Conservation (phyloP, 345 rosid species). For the Iberis pinnata region DNA sequence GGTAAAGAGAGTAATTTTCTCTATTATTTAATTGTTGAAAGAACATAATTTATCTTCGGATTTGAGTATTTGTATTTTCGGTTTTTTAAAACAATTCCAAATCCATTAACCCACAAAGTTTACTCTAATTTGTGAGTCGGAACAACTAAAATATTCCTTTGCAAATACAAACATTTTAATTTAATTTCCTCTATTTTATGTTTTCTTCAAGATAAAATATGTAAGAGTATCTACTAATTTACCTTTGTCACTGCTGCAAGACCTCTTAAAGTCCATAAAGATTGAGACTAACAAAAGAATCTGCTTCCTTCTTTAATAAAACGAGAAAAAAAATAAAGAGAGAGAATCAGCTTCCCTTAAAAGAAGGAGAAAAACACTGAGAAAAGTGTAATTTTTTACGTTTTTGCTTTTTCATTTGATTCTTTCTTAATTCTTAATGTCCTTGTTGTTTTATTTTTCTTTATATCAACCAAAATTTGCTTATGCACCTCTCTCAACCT, state of each 20-base stretch:
- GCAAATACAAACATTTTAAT: too few relatives aligned
- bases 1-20: too few relatives aligned
- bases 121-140: too few relatives aligned
- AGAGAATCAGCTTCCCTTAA: conserved; percentile 14
- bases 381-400: neutral
- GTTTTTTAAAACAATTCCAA: too few relatives aligned
- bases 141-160: too few relatives aligned
- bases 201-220: neutral
- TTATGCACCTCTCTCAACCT: neutral
- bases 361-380: conserved; percentile 20
- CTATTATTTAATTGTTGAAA: too few relatives aligned
- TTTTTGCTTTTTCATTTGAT: conserved; percentile 13
- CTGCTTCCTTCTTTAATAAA: conserved; percentile 21
- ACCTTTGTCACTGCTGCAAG: conserved; percentile 15
- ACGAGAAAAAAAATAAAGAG: neutral
- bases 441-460: neutral
- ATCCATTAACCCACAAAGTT: too few relatives aligned
- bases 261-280: conserved; percentile 12
- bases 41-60: too few relatives aligned
- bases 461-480: neutral
- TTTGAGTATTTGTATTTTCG: too few relatives aligned
- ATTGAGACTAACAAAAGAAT: conserved; percentile 12
- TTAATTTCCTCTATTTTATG: too few relatives aligned
- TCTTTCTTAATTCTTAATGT: neutral
- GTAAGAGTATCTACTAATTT: neutral